Evolutionary conservation across 2,329 filamentous ascomycete species (phyloP).

Genomic region (Sphaerostilbella broomeana): DNA sequence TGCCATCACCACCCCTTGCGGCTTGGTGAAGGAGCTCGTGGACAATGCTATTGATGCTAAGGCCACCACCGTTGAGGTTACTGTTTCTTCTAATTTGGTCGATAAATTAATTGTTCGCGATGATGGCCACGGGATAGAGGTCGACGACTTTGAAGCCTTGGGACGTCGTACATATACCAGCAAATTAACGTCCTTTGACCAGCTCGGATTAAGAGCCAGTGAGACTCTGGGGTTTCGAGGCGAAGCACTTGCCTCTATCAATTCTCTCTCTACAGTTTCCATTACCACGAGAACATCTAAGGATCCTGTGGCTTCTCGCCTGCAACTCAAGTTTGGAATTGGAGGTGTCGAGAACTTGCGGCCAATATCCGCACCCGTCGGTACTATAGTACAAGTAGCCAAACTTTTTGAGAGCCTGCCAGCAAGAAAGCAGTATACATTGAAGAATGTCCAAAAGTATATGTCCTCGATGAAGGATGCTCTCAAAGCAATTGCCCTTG

Average conservation of each 20-base stretch:
- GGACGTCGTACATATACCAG: conserved; percentile 67
- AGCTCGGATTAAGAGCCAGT: conserved; percentile 50
- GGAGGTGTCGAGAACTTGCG: conserved; percentile 27
- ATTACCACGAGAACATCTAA: conserved; percentile 58
- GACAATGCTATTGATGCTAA: conserved; percentile 71
- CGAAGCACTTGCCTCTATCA: conserved; percentile 62
- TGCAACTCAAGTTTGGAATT: conserved; percentile 34
- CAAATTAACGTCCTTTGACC: conserved; percentile 60
- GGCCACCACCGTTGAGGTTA: conserved; percentile 59
- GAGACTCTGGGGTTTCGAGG: conserved; percentile 69
- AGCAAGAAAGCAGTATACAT: conserved; percentile 52
- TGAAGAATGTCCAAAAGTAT: conserved; percentile 52
- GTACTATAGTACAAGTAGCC: conserved; percentile 58
- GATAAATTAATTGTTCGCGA: conserved; percentile 65
- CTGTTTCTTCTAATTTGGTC: conserved; percentile 58
- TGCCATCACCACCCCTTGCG: conserved; percentile 51
- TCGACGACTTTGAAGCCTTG: conserved; percentile 53
- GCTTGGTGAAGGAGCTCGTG: conserved; percentile 67
- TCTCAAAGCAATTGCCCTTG: conserved; percentile 59
- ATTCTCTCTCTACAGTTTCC: conserved; percentile 51
- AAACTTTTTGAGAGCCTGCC: conserved; percentile 55
- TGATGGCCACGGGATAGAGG: conserved; percentile 64
- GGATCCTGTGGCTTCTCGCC: conserved; percentile 50
- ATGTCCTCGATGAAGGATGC: conserved; percentile 53
- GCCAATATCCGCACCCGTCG: conserved; percentile 49